These are phyloP conservation scores for Sporothrix dimorphospora DNA, from an alignment of 2,329 filamentous ascomycete species.

Conservation along the genomic window DNA sequence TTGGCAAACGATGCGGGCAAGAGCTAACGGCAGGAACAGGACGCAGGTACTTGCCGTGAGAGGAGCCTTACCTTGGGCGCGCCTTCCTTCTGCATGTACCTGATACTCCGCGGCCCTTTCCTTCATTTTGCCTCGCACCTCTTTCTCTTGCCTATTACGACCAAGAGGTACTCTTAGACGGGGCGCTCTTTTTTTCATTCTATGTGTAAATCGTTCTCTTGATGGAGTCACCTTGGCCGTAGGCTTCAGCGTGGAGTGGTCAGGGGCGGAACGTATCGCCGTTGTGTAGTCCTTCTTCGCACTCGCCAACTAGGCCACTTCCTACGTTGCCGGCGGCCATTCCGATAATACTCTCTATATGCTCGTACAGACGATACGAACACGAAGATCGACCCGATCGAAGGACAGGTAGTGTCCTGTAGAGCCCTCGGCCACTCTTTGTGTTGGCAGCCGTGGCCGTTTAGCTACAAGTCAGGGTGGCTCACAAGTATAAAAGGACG, in stretches of 20 bases:
- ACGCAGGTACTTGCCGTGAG: constrained; percentile 2
- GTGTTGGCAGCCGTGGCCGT: background rate
- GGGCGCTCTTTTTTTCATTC: background rate
- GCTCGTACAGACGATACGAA: background rate
- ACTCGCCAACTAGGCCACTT: background rate
- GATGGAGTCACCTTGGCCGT: background rate
- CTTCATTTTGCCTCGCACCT: background rate
- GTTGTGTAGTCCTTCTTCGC: background rate
- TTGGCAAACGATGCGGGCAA: background rate
- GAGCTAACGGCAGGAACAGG: background rate
- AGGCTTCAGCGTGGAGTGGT: background rate
- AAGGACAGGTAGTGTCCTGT: no score
- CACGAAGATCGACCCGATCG: background rate
- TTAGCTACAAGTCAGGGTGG: background rate
- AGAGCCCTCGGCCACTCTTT: background rate
- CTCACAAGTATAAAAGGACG: background rate
- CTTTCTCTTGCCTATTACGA: background rate
- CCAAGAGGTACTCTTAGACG: background rate
- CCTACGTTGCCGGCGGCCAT: background rate
- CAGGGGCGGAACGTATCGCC: no score
- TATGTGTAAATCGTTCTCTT: background rate
- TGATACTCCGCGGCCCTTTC: background rate
- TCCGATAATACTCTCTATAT: no score
- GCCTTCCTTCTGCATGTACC: background rate
- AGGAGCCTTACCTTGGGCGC: background rate